phyloP scores from a whole-genome alignment of 2,329 filamentous ascomycete genomes.

The Trichoderma harzianum region DNA sequence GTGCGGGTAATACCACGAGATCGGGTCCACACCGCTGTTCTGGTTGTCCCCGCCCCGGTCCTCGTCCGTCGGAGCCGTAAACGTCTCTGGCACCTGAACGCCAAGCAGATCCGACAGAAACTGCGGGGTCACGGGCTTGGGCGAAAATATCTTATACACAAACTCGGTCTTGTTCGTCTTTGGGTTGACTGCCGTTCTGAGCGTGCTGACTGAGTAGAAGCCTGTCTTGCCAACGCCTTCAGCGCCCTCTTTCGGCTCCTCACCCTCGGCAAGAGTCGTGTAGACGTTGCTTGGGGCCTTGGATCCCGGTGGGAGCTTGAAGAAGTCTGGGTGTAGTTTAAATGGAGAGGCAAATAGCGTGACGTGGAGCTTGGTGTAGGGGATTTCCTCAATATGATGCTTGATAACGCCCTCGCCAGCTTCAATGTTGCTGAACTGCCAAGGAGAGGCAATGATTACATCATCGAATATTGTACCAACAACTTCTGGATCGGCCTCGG shows the following conservation, averaged over 20 bases:
- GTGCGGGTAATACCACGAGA: slow-evolving; percentile 76
- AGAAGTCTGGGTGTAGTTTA: slow-evolving; percentile 67
- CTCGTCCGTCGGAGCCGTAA: slow-evolving; percentile 25
- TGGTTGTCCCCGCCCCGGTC: slow-evolving; percentile 24
- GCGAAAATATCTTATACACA: slow-evolving; percentile 65
- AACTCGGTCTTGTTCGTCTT: slow-evolving; percentile 51
- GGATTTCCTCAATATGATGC: slow-evolving; percentile 67
- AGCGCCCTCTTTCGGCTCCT: slow-evolving; percentile 47
- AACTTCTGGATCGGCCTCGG: slow-evolving; percentile 29
- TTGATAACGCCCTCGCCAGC: slow-evolving; percentile 65
- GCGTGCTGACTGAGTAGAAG: slow-evolving; percentile 83
- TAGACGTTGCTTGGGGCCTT: slow-evolving; percentile 71
- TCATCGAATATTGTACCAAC: slow-evolving; percentile 65
- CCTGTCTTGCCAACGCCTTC: slow-evolving; percentile 67
- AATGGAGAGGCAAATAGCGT: slow-evolving; percentile 81
- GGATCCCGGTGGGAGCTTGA: slow-evolving; percentile 59
- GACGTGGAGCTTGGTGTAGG: slow-evolving; percentile 83
- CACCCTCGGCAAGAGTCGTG: slow-evolving; percentile 69
- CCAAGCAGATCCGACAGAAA: slow-evolving; percentile 55
- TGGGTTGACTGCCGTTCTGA: slow-evolving; percentile 63
- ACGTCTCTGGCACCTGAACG: slow-evolving; percentile 42
- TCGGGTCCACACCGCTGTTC: slow-evolving; percentile 40
- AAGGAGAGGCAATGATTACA: slow-evolving; percentile 78
- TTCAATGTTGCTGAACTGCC: slow-evolving; percentile 73
- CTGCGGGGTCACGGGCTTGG: slow-evolving; percentile 47